Evolutionary conservation across 2,329 filamentous ascomycete species (phyloP).

Genomic region (Talaromyces sp.): DNA sequence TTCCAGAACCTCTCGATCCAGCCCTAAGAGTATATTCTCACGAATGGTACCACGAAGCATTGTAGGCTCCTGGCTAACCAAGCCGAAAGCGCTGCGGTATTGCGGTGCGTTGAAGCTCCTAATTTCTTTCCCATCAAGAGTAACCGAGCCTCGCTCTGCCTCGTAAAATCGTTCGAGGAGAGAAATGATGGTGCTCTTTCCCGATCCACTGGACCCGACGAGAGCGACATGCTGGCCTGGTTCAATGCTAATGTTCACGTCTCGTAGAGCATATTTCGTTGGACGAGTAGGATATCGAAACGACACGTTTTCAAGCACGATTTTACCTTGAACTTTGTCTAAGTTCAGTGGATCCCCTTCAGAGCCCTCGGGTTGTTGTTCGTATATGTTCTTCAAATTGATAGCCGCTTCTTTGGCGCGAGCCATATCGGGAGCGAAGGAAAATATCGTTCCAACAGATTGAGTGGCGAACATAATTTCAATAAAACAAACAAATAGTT

Average conservation of each 20-base stretch:
- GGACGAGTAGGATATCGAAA: constrained; percentile 38
- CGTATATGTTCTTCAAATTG: not conserved
- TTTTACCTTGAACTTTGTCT: not conserved
- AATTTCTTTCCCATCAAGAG: constrained; percentile 32
- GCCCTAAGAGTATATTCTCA: constrained; percentile 54
- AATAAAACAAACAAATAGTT: not conserved
- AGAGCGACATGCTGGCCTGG: constrained; percentile 44
- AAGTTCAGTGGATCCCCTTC: not conserved
- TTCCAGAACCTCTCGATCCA: constrained; percentile 27
- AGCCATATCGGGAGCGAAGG: not conserved
- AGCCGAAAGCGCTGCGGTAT: constrained; percentile 37
- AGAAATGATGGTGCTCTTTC: constrained; percentile 51
- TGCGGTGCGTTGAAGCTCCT: constrained; percentile 34
- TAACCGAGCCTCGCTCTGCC: constrained; percentile 31
- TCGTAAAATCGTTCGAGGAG: constrained; percentile 42
- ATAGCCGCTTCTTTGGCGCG: not conserved
- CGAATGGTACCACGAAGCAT: constrained; percentile 53
- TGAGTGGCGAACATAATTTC: not conserved
- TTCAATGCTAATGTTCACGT: constrained; percentile 33
- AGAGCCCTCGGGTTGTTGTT: not conserved
- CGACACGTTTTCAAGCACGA: constrained; percentile 29
- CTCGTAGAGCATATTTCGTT: constrained; percentile 34
- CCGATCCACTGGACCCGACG: constrained; percentile 53
- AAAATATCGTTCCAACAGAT: not conserved
- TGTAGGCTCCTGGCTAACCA: constrained; percentile 54